Evolutionary conservation across 2,329 filamentous ascomycete species (phyloP).

Genomic region (Corniculantispora saksenae): DNA sequence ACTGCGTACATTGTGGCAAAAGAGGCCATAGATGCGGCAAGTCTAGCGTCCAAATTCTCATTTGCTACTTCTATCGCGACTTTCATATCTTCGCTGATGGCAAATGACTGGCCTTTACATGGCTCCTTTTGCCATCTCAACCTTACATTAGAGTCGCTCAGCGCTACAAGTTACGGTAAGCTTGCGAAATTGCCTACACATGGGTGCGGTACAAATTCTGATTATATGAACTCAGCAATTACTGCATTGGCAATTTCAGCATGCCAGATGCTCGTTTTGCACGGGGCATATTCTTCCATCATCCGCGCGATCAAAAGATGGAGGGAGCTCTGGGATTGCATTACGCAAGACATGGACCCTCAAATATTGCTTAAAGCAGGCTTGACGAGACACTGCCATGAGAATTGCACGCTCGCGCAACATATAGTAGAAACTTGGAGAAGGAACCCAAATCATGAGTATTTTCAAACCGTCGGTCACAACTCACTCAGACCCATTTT

Average conservation of each 20-base stretch:
- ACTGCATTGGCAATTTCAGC: conserved; percentile 1
- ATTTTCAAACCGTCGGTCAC: not conserved
- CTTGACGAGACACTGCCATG: not conserved
- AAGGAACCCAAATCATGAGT: not conserved
- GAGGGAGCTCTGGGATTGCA: not conserved
- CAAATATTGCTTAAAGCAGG: not conserved
- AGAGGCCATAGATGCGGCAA: not conserved
- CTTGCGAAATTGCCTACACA: not conserved
- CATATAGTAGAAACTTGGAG: not conserved
- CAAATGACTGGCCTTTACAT: not conserved
- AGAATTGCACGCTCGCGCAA: conserved; percentile 1
- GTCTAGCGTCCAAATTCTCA: too few species aligned
- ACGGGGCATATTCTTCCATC: not conserved
- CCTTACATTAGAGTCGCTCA: not conserved
- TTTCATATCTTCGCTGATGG: not conserved
- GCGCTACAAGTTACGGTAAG: not conserved
- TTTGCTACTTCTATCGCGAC: not conserved
- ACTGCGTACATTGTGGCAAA: not conserved
- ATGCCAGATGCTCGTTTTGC: not conserved
- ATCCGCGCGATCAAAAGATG: not conserved
- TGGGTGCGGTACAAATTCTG: not conserved
- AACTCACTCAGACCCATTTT: not conserved
- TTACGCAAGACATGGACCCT: not conserved
- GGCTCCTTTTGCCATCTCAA: not conserved
- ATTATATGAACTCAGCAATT: not conserved